Conservation (phyloP, 495 filamentous ascomycete genomes). For the Hypomontagnella submonticulosa region DNA sequence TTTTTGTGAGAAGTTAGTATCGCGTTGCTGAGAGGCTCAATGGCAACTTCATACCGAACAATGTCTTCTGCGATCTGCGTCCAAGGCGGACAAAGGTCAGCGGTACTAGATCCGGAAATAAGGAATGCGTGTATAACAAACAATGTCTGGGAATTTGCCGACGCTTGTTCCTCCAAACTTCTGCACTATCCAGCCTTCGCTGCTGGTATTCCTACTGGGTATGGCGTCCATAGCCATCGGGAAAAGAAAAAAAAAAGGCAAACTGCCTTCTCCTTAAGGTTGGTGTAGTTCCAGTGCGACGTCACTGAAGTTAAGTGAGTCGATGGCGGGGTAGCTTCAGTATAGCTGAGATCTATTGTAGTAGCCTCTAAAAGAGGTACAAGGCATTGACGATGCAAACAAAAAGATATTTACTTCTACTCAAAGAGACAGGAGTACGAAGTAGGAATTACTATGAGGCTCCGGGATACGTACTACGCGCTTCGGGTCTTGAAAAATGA, state of each 20-base stretch:
- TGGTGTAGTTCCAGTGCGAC: constrained; percentile 8
- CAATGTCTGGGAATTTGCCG: constrained; percentile 54
- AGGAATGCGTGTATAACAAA: constrained; percentile 36
- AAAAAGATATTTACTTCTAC: constrained; percentile 1
- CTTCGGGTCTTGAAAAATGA: constrained; percentile 17
- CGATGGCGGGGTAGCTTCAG: constrained; percentile 33
- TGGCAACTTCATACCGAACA: constrained; percentile 66
- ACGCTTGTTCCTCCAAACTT: constrained; percentile 84
- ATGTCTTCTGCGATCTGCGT: constrained; percentile 76
- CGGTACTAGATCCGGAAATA: constrained; percentile 7
- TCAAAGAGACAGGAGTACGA: constrained; percentile 1
- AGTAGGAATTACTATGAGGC: constrained; percentile 3
- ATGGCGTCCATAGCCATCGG: constrained; percentile 35
- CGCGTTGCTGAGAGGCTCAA: background rate
- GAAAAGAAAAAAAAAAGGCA: constrained; percentile 1
- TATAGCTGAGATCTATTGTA: constrained; percentile 8
- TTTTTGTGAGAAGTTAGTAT: constrained; percentile 52
- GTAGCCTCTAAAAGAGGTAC: background rate
- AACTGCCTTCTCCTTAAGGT: constrained; percentile 5
- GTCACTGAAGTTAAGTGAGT: constrained; percentile 19
- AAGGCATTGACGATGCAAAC: background rate
- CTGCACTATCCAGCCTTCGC: constrained; percentile 77
- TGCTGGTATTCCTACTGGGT: constrained; percentile 48
- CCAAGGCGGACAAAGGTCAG: constrained; percentile 42
- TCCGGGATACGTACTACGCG: background rate